These are phyloP conservation scores for Magnaporthiopsis poae DNA, from an alignment of 2,329 filamentous ascomycete genomes.

Conservation along the genomic window DNA sequence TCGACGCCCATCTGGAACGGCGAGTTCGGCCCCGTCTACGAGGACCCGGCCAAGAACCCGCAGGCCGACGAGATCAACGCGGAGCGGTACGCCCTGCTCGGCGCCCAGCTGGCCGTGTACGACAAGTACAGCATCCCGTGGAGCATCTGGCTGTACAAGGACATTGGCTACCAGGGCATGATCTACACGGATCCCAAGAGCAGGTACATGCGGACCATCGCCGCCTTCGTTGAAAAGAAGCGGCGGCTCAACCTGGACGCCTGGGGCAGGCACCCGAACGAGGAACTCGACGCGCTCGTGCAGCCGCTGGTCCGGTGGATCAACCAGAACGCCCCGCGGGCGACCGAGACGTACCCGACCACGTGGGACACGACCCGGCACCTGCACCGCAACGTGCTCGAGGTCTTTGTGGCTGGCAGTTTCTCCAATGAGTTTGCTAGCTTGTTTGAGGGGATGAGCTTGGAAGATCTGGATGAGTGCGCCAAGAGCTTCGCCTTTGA, in stretches of 20 bases:
- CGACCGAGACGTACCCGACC: slow-evolving; percentile 18
- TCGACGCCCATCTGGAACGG: slow-evolving; percentile 37
- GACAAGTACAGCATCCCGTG: slow-evolving; percentile 41
- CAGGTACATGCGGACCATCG: slow-evolving; percentile 40
- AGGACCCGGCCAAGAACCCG: slow-evolving; percentile 22
- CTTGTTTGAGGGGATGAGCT: slow-evolving; percentile 9
- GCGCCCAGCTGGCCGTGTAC: slow-evolving; percentile 41
- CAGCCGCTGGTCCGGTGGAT: slow-evolving; percentile 17
- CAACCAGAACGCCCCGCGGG: slow-evolving; percentile 14
- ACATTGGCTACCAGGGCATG: slow-evolving; percentile 48
- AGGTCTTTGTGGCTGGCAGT: slow-evolving; percentile 27
- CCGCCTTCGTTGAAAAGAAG: slow-evolving; percentile 47
- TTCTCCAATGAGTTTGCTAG: slow-evolving; percentile 22
- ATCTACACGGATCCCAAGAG: slow-evolving; percentile 35
- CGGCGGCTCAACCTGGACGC: slow-evolving; percentile 41
- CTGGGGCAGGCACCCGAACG: slow-evolving; percentile 36
- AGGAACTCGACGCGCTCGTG: slow-evolving; percentile 25
- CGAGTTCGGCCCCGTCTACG: slow-evolving; percentile 37
- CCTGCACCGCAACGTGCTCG: slow-evolving; percentile 17
- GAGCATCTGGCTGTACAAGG: slow-evolving; percentile 53
- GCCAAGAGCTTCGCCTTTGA: slow-evolving; percentile 10
- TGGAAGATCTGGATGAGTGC: slow-evolving; percentile 9
- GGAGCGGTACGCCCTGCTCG: slow-evolving; percentile 34
- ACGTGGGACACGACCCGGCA: slow-evolving; percentile 19
- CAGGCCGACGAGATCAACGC: slow-evolving; percentile 30